These are phyloP conservation scores for Fonsecaea multimorphosa DNA, from an alignment of 2,329 filamentous ascomycete genomes.

Conservation along the genomic window DNA sequence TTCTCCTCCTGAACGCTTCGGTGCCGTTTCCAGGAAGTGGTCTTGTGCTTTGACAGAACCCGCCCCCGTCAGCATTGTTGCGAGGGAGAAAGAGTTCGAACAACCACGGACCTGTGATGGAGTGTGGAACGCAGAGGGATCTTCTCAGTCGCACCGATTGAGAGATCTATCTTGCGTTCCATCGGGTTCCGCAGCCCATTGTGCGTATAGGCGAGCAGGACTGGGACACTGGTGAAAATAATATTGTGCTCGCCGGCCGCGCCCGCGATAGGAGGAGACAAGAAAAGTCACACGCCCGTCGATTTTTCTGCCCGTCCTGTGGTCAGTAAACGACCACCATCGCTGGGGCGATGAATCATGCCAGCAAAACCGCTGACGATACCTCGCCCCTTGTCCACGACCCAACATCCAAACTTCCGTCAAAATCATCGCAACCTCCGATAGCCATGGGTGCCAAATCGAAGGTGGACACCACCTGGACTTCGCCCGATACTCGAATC, in stretches of 20 bases:
- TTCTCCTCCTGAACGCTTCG: conserved; percentile 27
- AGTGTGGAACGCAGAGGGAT: conserved; percentile 59
- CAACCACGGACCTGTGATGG: conserved; percentile 44
- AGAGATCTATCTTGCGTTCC: conserved; percentile 60
- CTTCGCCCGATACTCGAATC: conserved; percentile 47
- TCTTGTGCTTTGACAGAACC: conserved; percentile 31
- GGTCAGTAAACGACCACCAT: conserved; percentile 18
- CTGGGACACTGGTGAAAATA: conserved; percentile 8
- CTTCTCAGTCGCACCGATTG: conserved; percentile 50
- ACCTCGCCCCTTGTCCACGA: conserved; percentile 48
- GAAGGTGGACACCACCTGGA: conserved; percentile 32
- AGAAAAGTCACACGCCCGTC: not conserved
- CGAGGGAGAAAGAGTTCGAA: conserved; percentile 23
- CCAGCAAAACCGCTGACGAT: conserved; percentile 33
- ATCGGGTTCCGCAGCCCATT: conserved; percentile 56
- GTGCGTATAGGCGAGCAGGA: conserved; percentile 11
- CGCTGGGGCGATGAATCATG: conserved; percentile 39
- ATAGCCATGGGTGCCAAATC: conserved; percentile 29
- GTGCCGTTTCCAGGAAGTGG: conserved; percentile 34
- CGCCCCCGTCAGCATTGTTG: conserved; percentile 16
- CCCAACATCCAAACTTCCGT: conserved; percentile 44
- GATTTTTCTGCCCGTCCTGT: conserved; percentile 10
- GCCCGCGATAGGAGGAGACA: not conserved
- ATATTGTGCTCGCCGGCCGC: conserved; percentile 11
- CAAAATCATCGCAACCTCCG: conserved; percentile 44